Evolutionary conservation across 2,329 filamentous ascomycete genomes (phyloP).

Genomic region (Ophiobolus disseminans): DNA sequence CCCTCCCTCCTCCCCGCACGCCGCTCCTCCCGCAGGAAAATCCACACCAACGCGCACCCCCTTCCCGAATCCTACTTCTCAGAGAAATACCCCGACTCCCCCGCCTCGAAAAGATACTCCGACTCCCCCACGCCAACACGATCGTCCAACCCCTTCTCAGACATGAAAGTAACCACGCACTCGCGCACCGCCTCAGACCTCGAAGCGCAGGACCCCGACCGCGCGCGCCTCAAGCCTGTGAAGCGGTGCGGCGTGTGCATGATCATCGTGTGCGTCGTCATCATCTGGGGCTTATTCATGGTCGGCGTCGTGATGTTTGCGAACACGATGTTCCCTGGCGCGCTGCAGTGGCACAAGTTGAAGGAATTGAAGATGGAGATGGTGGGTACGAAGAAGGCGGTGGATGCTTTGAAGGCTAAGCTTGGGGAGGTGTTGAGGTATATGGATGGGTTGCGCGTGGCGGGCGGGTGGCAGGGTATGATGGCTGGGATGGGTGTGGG

Average conservation of each 20-base stretch:
- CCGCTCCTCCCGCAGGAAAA: no score
- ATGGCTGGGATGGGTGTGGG: no score
- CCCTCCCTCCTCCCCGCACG: no score
- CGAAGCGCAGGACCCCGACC: not conserved
- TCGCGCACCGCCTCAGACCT: no score
- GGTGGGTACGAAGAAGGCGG: not conserved
- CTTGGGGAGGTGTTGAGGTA: not conserved
- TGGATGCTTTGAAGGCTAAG: not conserved
- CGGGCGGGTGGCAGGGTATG: not conserved
- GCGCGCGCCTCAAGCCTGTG: not conserved
- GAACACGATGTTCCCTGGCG: not conserved
- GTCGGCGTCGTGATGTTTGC: not conserved
- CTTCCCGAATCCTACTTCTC: no score
- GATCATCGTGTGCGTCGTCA: not conserved
- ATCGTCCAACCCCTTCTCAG: no score
- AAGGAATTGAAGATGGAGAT: not conserved
- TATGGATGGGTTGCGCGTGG: not conserved
- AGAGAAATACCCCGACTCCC: no score
- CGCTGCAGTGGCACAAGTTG: not conserved
- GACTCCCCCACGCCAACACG: no score
- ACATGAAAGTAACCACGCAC: no score
- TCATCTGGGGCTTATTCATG: not conserved
- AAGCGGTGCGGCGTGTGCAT: not conserved
- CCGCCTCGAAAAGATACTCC: no score
- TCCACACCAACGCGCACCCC: no score